phyloP scores from a whole-genome alignment of 495 filamentous ascomycete species.

The Barbatosphaeria neglecta region DNA sequence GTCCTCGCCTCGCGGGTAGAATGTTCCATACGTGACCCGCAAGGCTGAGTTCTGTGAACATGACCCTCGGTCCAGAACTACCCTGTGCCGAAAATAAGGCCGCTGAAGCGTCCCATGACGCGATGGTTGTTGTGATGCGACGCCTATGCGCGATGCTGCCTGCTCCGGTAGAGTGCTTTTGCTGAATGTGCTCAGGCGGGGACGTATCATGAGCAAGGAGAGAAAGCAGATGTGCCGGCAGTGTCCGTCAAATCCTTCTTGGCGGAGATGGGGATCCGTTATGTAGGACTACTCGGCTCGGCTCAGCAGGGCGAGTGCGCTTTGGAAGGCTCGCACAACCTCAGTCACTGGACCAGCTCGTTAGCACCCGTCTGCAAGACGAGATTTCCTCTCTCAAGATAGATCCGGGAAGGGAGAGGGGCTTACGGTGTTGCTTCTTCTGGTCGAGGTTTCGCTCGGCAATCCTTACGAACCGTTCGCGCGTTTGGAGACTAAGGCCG shows the following conservation, averaged over 20 bases:
- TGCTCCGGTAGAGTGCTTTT: no score
- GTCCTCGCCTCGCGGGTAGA: no score
- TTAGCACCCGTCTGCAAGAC: background rate
- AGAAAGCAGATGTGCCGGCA: no score
- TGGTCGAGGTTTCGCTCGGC: constrained; percentile 54
- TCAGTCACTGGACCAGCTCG: constrained; percentile 42
- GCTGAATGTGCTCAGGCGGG: no score
- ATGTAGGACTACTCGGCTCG: constrained; percentile 6
- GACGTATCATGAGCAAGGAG: no score
- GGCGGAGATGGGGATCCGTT: background rate
- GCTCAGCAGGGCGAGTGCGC: constrained; percentile 56
- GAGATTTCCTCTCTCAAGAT: no score
- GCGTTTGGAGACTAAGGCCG: constrained; percentile 47
- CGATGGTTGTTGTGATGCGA: background rate
- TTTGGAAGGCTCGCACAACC: constrained; percentile 73
- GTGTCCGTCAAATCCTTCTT: no score
- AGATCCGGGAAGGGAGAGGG: background rate
- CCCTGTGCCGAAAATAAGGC: background rate
- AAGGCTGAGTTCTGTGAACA: no score
- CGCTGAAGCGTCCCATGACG: background rate
- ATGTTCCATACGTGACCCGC: no score
- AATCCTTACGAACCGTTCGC: constrained; percentile 59
- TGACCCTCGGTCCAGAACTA: background rate
- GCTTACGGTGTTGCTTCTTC: constrained; percentile 65
- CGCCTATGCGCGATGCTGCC: background rate